Evolutionary conservation across 2,329 filamentous ascomycete species (phyloP).

Genomic region (Talaromyces sp.): DNA sequence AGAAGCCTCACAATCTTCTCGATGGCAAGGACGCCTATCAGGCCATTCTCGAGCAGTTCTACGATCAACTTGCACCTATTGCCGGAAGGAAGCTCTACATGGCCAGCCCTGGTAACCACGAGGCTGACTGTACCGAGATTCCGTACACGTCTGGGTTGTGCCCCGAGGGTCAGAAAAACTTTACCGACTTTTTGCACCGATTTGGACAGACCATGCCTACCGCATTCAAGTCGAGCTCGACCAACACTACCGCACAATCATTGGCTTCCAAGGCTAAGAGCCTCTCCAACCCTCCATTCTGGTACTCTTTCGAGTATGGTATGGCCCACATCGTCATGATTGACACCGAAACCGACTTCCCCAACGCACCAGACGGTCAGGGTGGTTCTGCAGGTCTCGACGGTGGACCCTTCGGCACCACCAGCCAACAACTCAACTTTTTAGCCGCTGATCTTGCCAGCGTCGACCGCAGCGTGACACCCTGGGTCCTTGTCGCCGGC

Average conservation of each 20-base stretch:
- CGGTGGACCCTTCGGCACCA: conserved; percentile 49
- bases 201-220: conserved; percentile 54
- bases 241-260: conserved; percentile 35
- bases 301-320: conserved; percentile 60
- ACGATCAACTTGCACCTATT: conserved; percentile 54
- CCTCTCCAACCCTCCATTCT: conserved; percentile 37
- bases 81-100: conserved; percentile 55
- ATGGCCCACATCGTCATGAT: conserved; percentile 55
- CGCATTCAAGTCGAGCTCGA: conserved; percentile 50
- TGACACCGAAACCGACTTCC: conserved; percentile 57
- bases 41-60: conserved; percentile 57
- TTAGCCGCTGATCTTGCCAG: conserved; percentile 54
- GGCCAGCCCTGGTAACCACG: conserved; percentile 58
- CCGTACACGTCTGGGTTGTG: conserved; percentile 14
- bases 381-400: conserved; percentile 44
- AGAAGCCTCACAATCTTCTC: conserved; percentile 45
- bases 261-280: conserved; percentile 21
- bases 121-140: conserved; percentile 47
- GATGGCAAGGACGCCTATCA: conserved; percentile 53
- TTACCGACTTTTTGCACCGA: conserved; percentile 58
- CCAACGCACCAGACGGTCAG: conserved; percentile 46
- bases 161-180: conserved; percentile 54
- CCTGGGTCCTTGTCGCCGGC: conserved; percentile 50
- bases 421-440: conserved; percentile 53
- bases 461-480: conserved; percentile 55